phyloP scores from a whole-genome alignment of 2,329 filamentous ascomycete genomes.

The Dichotomopilus funicola region DNA sequence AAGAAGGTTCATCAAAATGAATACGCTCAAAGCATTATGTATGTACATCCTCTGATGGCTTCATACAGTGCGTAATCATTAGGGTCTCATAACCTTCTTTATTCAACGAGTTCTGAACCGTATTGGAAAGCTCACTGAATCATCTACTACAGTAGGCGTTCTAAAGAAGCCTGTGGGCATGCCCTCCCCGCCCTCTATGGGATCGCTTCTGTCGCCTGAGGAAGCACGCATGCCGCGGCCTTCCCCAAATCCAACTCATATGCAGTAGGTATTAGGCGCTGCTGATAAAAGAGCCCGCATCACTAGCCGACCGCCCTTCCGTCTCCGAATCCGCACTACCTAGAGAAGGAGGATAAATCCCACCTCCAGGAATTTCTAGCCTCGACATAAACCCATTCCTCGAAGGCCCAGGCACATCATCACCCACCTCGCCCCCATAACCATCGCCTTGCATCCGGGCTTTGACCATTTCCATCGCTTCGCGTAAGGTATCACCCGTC shows the following conservation, averaged over 20 bases:
- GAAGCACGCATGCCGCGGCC: neutral
- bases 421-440: conserved; percentile 27
- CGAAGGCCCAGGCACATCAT: conserved; percentile 25
- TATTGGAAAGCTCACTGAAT: too few species aligned
- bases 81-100: too few species aligned
- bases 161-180: too few species aligned
- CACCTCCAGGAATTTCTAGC: conserved; percentile 26
- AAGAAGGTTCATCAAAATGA: too few species aligned
- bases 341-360: conserved; percentile 13
- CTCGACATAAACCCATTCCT: conserved; percentile 23
- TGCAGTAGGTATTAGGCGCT: neutral
- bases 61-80: too few species aligned
- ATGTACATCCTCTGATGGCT: too few species aligned
- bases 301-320: conserved; percentile 19
- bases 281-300: conserved; percentile 21
- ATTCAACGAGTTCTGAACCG: too few species aligned
- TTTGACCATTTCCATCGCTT: conserved; percentile 61
- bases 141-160: too few species aligned
- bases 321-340: conserved; percentile 20
- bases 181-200: too few species aligned
- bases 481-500: conserved; percentile 69
- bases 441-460: conserved; percentile 24
- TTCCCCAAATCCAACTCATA: conserved; percentile 9
- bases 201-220: neutral
- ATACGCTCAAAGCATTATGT: too few species aligned